phyloP scores from a whole-genome alignment of 306 rosid genomes.

The Rosa persica region DNA sequence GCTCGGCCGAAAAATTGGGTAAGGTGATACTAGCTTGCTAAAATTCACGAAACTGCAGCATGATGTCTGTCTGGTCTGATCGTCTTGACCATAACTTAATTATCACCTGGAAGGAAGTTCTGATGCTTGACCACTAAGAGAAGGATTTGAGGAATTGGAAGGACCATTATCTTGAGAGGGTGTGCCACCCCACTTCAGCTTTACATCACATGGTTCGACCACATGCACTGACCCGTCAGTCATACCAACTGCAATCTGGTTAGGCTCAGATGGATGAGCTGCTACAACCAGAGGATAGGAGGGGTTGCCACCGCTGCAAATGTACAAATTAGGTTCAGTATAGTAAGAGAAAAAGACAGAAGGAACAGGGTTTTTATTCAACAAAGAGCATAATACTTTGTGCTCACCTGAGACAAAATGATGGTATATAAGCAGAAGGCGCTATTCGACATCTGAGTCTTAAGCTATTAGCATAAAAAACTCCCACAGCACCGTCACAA shows the following conservation, averaged over 20 bases:
- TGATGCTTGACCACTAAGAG: slow-evolving; percentile 41
- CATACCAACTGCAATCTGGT: slow-evolving; percentile 45
- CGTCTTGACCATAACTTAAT: background rate
- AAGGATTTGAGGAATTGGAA: slow-evolving; percentile 45
- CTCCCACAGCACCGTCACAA: slow-evolving; percentile 43
- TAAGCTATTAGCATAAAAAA: slow-evolving; percentile 38
- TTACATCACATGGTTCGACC: slow-evolving; percentile 34
- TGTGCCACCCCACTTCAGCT: slow-evolving; percentile 37
- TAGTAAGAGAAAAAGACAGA: background rate
- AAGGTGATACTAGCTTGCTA: background rate
- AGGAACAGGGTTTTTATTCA: background rate
- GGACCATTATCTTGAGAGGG: slow-evolving; percentile 45
- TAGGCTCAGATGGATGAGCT: slow-evolving; percentile 45
- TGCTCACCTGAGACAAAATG: slow-evolving; percentile 34
- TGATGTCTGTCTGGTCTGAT: slow-evolving; percentile 6
- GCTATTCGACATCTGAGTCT: slow-evolving; percentile 43
- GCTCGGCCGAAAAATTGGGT: slow-evolving; percentile 8
- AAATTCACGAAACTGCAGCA: slow-evolving; percentile 6
- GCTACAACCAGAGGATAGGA: slow-evolving; percentile 41
- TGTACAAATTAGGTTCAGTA: background rate
- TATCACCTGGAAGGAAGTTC: slow-evolving; percentile 39
- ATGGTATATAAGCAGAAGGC: slow-evolving; percentile 40
- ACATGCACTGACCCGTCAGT: slow-evolving; percentile 38
- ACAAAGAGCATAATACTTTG: background rate
- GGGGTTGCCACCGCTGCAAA: slow-evolving; percentile 23